Evolutionary conservation across 306 rosid species (phyloP), one percentile per base, ranked within the genome.

Genomic region (Canavalia ensiformis): DNA sequence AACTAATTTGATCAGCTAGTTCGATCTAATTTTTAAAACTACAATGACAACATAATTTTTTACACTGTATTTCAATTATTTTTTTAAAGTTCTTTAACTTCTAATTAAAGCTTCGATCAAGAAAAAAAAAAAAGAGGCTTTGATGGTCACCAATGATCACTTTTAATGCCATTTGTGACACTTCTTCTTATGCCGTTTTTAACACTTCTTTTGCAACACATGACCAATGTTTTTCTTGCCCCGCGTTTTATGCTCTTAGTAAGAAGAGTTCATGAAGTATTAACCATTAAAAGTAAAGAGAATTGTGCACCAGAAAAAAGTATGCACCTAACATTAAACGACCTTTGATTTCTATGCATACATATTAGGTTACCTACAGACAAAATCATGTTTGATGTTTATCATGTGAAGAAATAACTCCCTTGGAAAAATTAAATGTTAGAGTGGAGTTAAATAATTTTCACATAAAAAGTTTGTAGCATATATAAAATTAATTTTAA

Each of bases 341-440:
- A 8, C 59, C 54, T 56, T 56, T 69, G 71, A 69, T 46, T 80
- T 49, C 58, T 39, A 28, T 11, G 64, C 44, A 11, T 34, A 35
- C 60, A 13, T 2, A 68, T 2, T 12, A 33, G 74, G 8, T 30
- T 71, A 44, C 25, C 37, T 13, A 7, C 0, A 6, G 49, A 51
- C 55, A 60, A 39, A 62, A 72, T 41, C 79, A 81, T 44, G 58
- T 63, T 63, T 3, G 50, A 62, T 63, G 79, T 72, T 30, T 66
- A 62, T 76, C 37, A 71, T 25, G 9, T 11, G 1, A 37, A 65
- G 46, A 63, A 12, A 8, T 6, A 5, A 64, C 33, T 50, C 42
- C 30, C 2, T 11, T 18, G 0, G 4, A 8, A 34, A 35, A 62
- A 4, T n/a, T n/a, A n/a, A n/a, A n/a, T n/a, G n/a, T n/a, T n/a